Evolutionary conservation across 2,329 filamentous ascomycete species (phyloP), one percentile per base, ranked within the genome.

Genomic region (Colletotrichum sp.): DNA sequence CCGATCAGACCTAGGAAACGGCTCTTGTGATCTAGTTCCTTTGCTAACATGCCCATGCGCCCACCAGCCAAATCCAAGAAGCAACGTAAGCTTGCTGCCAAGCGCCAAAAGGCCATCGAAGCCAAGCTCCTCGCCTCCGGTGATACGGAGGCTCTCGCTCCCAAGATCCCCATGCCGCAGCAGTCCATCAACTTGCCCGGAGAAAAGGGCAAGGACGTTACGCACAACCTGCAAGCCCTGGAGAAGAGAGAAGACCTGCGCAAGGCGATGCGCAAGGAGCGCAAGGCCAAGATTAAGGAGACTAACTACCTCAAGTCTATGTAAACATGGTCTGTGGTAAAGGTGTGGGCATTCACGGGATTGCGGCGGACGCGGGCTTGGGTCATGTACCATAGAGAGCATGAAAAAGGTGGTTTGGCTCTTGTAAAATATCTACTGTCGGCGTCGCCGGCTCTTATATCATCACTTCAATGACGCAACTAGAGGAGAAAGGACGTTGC

Each of bases 281-380:
- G 95, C 83, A 92, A 93, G 85, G 91, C 90, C 76, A 91, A 90
- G 85, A 97, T 97, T 82, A 96, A 96, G 91, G 95, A 97, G 89
- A 87, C 86, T 83, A 97, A 97, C 87, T 97, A 96, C 90, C 90
- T 97, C 85, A 95, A 94, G 90, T 91, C 92, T 59, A 95, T 96
- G 94, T 92, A 88, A 87, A 79, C 8, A 26, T 68, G 21, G 59
- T 30, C 52, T 36, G 18, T 18, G 32, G 18, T 21, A 8, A 5
- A 21, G 44, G n/a, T 52, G 44, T 52, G 44, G 10, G n/a, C 18
- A 52, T 26, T 55, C 13, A 28, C 63, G 21, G n/a, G 52, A 18
- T 15, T 36, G 32, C 39, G 30, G 72, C 24, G 30, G 52, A 24
- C 5, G 26, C 63, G 18, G 30, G 10, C 34, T 32, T 32, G n/a